Percentiles rank a stretch among this genome's conserved stretches.
Evolutionary conservation across 2,329 filamentous ascomycete species (phyloP).

Genomic region (Ceratocystis lukuohia): DNA sequence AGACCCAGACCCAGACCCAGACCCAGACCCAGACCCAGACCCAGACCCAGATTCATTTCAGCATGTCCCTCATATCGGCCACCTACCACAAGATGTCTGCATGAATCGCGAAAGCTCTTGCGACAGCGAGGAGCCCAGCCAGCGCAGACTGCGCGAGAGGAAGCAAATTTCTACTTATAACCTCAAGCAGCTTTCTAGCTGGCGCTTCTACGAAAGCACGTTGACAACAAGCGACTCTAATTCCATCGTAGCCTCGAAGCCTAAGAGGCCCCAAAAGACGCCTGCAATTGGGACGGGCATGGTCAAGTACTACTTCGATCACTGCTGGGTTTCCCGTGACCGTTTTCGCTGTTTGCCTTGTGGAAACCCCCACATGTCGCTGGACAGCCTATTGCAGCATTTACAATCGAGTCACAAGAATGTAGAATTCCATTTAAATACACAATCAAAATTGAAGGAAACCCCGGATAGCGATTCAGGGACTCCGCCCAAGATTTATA

Average conservation of each 20-base stretch:
- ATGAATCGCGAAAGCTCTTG: background rate
- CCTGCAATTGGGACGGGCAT: slow-evolving; percentile 24
- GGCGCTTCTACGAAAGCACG: background rate
- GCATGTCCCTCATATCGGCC: background rate
- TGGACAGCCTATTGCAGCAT: slow-evolving; percentile 38
- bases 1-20: no score
- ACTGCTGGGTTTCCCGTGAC: slow-evolving; percentile 35
- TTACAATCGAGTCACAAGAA: slow-evolving; percentile 23
- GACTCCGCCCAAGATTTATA: slow-evolving; percentile 25
- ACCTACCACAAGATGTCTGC: background rate
- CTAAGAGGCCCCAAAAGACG: background rate
- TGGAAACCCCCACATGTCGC: slow-evolving; percentile 33
- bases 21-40: background rate
- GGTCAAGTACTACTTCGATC: slow-evolving; percentile 35
- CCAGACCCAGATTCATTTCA: background rate
- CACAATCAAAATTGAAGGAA: slow-evolving; percentile 34
- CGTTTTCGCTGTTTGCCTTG: slow-evolving; percentile 40
- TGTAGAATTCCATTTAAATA: background rate
- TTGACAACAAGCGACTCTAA: background rate
- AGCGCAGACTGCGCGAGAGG: background rate
- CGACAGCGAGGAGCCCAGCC: background rate
- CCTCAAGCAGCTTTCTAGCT: slow-evolving; percentile 43
- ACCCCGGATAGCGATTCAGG: slow-evolving; percentile 26
- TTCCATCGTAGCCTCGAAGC: background rate
- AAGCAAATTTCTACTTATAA: slow-evolving; percentile 33